Conservation (phyloP, 805 yeast genomes). For the Sugiyamaella mastotermitis region DNA sequence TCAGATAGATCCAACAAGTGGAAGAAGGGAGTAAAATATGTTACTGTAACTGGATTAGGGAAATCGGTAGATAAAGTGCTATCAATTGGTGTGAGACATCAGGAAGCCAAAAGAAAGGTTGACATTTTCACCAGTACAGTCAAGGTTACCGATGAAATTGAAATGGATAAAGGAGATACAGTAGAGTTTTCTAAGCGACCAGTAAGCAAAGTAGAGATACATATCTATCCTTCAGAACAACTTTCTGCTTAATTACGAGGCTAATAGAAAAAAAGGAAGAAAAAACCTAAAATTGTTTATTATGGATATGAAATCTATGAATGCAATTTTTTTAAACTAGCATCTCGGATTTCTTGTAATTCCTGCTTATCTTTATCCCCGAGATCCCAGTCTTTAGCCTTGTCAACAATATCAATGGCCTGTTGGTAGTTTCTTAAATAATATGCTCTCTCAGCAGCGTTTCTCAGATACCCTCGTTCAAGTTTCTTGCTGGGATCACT, state of each 20-base stretch:
- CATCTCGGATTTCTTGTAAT: conserved; percentile 38
- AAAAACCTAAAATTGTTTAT: background rate
- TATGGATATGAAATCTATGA: too few relatives aligned
- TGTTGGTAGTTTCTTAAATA: conserved; percentile 44
- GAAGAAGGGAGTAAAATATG: conserved; percentile 34
- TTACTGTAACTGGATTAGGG: conserved; percentile 73
- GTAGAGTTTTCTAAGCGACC: conserved; percentile 30
- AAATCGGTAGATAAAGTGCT: conserved; percentile 57
- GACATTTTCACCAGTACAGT: conserved; percentile 61
- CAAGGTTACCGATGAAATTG: conserved; percentile 62
- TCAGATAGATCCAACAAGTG: conserved; percentile 38
- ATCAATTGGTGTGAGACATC: conserved; percentile 57
- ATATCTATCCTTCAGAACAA: conserved; percentile 24
- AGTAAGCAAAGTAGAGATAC: conserved; percentile 40
- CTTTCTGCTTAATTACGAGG: too few relatives aligned
- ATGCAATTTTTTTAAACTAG: conserved; percentile 32
- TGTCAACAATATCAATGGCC: conserved; percentile 43
- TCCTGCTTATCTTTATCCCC: conserved; percentile 48
- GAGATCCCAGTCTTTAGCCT: conserved; percentile 34
- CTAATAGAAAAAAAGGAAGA: background rate
- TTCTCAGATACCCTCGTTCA: conserved; percentile 49
- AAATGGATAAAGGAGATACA: conserved; percentile 12
- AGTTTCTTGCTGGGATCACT: conserved; percentile 34
- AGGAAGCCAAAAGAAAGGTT: conserved; percentile 44
- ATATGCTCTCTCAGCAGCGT: conserved; percentile 59